Base-by-base conservation (phyloP, 75 land plant genomes). In the Ceratopteris richardii region DNA sequence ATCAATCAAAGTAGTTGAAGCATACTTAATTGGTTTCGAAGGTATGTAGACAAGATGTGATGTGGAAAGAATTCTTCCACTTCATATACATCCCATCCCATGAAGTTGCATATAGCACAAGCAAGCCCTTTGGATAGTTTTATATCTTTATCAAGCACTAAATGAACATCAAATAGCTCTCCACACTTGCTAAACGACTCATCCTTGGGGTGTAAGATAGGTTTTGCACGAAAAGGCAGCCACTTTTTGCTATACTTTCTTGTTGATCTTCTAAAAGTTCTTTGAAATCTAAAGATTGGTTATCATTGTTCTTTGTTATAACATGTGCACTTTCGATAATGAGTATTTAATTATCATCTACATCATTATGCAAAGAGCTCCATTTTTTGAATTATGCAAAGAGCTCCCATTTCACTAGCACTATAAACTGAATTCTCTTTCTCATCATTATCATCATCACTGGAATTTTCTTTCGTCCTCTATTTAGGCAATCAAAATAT, bases 151-250 rank as follows among this genome's bases (percentile, higher is more conserved):
- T 94, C 88, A 41, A 86, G 64, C 9, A 94, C 85, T 64, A 94
- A 23, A 68, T 94, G 96, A 13, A 90, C 88, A 60, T 86, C 54
- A 23, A 81, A 76, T 36, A 90, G 66, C 66, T 78, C 73, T 10
- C 98, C 98, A 67, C 55, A 81, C 65, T 77, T 61, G 56, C 80
- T 61, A 53, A 94, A 94, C 53, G 71, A 72, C 40, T 78, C 96
- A 17, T 60, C 98, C 77, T 94, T 55, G 98, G 68, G 56, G 91
- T 81, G 58, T 86, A 94, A 22, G 96, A 84, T 28, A 94, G 83
- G 73, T 94, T 94, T 19, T 91, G 79, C 29, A 94, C 73, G 63
- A 94, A 94, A 11, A 94, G 86, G 9, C 98, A 87, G 28, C 81
- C 80, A 54, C 75, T 80, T 41, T 93, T 83, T 42, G 82, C 31